phyloP scores from a whole-genome alignment of 148 eudicot species.

The Nepenthes gracilis region DNA sequence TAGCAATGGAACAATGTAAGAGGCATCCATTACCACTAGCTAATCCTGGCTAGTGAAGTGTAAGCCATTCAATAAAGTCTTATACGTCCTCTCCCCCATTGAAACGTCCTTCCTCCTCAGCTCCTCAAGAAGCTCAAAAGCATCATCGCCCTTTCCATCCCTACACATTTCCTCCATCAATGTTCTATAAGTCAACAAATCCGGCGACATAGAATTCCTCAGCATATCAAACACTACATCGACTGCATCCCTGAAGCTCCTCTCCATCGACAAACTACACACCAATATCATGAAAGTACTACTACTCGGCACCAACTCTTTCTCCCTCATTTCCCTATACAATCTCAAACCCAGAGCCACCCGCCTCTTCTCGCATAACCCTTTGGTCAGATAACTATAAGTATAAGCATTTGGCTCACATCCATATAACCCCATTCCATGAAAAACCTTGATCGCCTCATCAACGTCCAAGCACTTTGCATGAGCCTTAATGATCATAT shows the following conservation, averaged over 20 bases:
- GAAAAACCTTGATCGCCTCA: slow-evolving; percentile 62
- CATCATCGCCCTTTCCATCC: slow-evolving; percentile 59
- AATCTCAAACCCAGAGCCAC: slow-evolving; percentile 46
- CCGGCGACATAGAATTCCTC: slow-evolving; percentile 47
- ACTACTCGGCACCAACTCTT: slow-evolving; percentile 48
- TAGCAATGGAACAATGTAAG: too few species aligned
- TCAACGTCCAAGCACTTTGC: slow-evolving; percentile 62
- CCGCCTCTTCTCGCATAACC: slow-evolving; percentile 87
- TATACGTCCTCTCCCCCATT: slow-evolving; percentile 67
- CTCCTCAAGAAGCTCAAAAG: slow-evolving; percentile 66
- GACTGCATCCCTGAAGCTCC: slow-evolving; percentile 49
- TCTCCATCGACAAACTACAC: slow-evolving; percentile 80
- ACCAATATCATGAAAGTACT: slow-evolving; percentile 56
- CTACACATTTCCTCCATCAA: slow-evolving; percentile 79
- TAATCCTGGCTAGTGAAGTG: slow-evolving; percentile 41
- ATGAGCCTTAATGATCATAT: slow-evolving; percentile 77
- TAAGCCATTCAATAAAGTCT: slow-evolving; percentile 40
- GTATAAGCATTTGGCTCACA: slow-evolving; percentile 70
- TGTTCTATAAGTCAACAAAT: slow-evolving; percentile 71
- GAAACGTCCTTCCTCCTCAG: slow-evolving; percentile 48
- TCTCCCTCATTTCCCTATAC: slow-evolving; percentile 62
- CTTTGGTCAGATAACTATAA: slow-evolving; percentile 59
- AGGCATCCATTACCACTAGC: not conserved
- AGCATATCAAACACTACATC: slow-evolving; percentile 64
- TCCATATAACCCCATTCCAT: slow-evolving; percentile 82